Percentiles rank a stretch among this genome's conserved stretches.
Conservation (phyloP, 768 basidiomycete genomes). For the Vararia minispora region DNA sequence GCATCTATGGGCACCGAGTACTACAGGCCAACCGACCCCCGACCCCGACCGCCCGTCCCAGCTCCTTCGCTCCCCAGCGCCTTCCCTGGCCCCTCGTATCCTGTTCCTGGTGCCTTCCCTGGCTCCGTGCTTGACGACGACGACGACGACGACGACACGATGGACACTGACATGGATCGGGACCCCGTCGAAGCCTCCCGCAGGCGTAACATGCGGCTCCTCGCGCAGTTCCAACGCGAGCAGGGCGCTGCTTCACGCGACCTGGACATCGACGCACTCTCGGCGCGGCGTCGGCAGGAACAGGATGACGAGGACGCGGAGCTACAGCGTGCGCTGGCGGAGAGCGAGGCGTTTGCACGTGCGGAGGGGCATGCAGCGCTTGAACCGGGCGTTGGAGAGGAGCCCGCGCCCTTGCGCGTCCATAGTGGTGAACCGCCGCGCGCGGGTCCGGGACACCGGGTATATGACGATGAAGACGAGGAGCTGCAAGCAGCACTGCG, state of each 20-base stretch:
- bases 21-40: slow-evolving; percentile 9
- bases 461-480: slow-evolving; percentile 81
- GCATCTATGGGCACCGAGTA: slow-evolving; percentile 51
- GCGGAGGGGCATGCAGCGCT: slow-evolving; percentile 17
- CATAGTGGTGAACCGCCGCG: no score
- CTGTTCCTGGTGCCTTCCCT: slow-evolving; percentile 7
- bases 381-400: background rate
- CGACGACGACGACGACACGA: slow-evolving; percentile 20
- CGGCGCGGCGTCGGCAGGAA: slow-evolving; percentile 3
- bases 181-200: slow-evolving; percentile 8
- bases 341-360: slow-evolving; percentile 40
- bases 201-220: slow-evolving; percentile 17
- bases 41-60: slow-evolving; percentile 20
- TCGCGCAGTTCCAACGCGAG: slow-evolving; percentile 33
- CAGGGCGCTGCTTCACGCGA: slow-evolving; percentile 47
- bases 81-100: slow-evolving; percentile 4
- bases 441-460: slow-evolving; percentile 22
- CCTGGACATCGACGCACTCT: slow-evolving; percentile 23
- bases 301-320: slow-evolving; percentile 47
- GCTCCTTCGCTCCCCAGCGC: slow-evolving; percentile 15
- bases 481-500: slow-evolving; percentile 80
- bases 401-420: background rate
- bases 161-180: slow-evolving; percentile 1
- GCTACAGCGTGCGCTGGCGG: slow-evolving; percentile 47
- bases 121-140: slow-evolving; percentile 2